phyloP scores from a whole-genome alignment of 495 filamentous ascomycete species.

The Cetradonia linearis region DNA sequence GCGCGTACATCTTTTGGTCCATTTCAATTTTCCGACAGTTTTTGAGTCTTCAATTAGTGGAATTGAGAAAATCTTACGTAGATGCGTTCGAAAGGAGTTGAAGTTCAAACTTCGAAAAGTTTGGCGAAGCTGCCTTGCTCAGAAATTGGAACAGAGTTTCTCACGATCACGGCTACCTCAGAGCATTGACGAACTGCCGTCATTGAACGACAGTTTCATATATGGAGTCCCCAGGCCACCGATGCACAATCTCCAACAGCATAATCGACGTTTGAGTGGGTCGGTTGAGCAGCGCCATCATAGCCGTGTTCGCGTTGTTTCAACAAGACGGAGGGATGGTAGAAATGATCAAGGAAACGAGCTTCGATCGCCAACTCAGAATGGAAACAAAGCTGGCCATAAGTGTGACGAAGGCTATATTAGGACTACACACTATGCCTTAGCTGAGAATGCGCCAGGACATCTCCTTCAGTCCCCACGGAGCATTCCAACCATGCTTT shows the following conservation, averaged over 20 bases:
- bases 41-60: too few relatives aligned
- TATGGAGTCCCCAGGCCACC: not conserved
- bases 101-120: not conserved
- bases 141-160: not conserved
- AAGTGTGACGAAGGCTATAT: not conserved
- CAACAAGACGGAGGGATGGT: too few relatives aligned
- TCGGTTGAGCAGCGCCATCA: not conserved
- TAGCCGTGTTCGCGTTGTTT: not conserved
- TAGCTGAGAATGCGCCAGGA: not conserved
- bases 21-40: too few relatives aligned
- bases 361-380: not conserved
- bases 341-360: too few relatives aligned
- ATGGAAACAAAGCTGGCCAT: not conserved
- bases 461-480: not conserved
- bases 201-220: not conserved
- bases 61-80: not conserved
- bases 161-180: not conserved
- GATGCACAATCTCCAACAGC: not conserved
- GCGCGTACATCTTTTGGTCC: too few relatives aligned
- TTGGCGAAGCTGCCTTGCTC: not conserved
- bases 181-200: not conserved
- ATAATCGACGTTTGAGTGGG: not conserved
- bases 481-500: not conserved
- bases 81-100: too few relatives aligned
- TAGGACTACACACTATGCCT: not conserved